Evolutionary conservation across 345 rosid genomes (phyloP), one percentile per base, ranked within the genome.

Genomic region (Luvunga scandens): DNA sequence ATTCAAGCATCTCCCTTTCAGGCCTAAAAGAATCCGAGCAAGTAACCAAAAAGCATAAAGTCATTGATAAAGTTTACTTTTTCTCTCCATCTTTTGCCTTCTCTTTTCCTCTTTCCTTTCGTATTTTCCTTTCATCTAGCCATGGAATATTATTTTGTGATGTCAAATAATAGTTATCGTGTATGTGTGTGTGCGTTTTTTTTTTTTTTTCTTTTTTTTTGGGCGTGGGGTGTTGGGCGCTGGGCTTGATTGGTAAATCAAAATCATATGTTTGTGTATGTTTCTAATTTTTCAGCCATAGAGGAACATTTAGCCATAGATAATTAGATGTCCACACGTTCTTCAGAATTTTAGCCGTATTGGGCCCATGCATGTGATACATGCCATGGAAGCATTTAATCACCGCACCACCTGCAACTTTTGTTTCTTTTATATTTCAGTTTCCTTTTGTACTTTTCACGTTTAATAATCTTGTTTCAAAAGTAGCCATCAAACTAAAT

Each of bases 291-390:
- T 45, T 36, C 62, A 69, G 13, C n/a, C 18, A 24, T 60, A 62
- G 27, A 38, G 75, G 76, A 78, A 80, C 79, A 78, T 63, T 50
- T 30, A 71, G 80, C 61, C 48, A 71, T 60, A 3, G 50, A 45
- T 45, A 13, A 45, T 13, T 73, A 70, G 39, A 22, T 18, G 56
- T 73, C 81, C 81, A 77, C 74, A 66, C 38, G 34, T 70, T 74
- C 22, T 45, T 30, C 77, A 19, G 60, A 34, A 28, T 4, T n/a
- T 25, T 65, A 64, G 71, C 69, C 57, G 67, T 69, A 38, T 22
- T 62, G 87, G 87, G 83, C 85, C 79, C 24, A 39, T 48, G 48
- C 83, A 81, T 79, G 83, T 79, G 81, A 68, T 66, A 10, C 76
- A 68, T 60, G 10, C 73, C 68, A 72, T 25, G 4, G 34, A 66